Evolutionary conservation across 2,329 filamentous ascomycete genomes (phyloP).

Genomic region (Neonectria faginata): DNA sequence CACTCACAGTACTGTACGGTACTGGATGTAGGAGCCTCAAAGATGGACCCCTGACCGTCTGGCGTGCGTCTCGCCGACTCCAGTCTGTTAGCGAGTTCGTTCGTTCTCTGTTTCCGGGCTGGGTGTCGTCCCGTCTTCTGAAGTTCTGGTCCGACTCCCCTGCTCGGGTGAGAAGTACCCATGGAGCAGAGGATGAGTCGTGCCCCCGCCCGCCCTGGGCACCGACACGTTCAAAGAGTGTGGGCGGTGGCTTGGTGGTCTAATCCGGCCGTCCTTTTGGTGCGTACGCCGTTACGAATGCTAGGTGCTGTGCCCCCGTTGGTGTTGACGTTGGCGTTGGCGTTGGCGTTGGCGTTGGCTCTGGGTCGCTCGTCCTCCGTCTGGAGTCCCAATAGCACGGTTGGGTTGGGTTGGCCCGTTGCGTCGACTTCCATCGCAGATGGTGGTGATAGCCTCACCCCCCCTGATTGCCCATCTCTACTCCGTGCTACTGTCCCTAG

Average conservation of each 20-base stretch:
- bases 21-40: background rate
- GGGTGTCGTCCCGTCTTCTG: conserved; percentile 27
- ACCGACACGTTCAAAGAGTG: conserved; percentile 4
- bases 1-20: background rate
- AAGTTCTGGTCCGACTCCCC: background rate
- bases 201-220: conserved; percentile 4
- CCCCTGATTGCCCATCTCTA: conserved; percentile 21
- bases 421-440: conserved; percentile 10
- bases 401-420: conserved; percentile 29
- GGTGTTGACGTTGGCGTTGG: background rate
- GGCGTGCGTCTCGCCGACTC: background rate
- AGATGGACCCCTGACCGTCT: background rate
- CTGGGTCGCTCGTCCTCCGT: conserved; percentile 11
- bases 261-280: conserved; percentile 5
- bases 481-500: conserved; percentile 23
- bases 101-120: background rate
- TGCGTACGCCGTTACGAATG: background rate
- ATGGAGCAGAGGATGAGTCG: background rate
- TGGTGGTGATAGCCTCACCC: conserved; percentile 36
- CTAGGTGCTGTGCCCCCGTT: conserved; percentile 5
- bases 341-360: background rate
- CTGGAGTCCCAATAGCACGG: conserved; percentile 24
- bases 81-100: background rate
- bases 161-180: background rate
- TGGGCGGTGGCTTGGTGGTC: conserved; percentile 19